A percentile compares a stretch with the other conserved stretches of the same genome.
phyloP scores from a whole-genome alignment of 2,329 filamentous ascomycete species.

The Trichoderma pleuroti region DNA sequence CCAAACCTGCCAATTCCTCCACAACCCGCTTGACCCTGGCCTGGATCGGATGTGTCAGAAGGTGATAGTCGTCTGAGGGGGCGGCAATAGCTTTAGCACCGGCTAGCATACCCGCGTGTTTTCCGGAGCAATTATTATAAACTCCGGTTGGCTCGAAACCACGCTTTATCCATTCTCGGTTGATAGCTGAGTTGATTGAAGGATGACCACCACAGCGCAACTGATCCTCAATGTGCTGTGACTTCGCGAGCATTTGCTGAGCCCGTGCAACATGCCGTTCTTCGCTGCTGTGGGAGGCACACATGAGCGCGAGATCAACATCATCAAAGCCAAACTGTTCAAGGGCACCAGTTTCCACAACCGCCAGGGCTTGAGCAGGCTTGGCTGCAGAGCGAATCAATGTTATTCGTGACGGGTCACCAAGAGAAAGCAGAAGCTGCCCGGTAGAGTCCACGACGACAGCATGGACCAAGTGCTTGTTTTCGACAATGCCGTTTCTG shows the following conservation, averaged over 20 bases:
- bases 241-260: conserved; percentile 36
- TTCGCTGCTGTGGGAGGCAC: conserved; percentile 46
- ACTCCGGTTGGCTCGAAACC: conserved; percentile 38
- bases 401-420: conserved; percentile 41
- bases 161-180: conserved; percentile 37
- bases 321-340: conserved; percentile 37
- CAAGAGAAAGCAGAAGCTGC: conserved; percentile 37
- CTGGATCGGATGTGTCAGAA: conserved; percentile 38
- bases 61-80: conserved; percentile 34
- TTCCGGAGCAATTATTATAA: conserved; percentile 47
- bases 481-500: conserved; percentile 41
- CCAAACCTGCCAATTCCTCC: conserved; percentile 34
- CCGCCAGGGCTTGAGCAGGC: conserved; percentile 42
- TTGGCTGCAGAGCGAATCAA: conserved; percentile 46
- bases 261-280: conserved; percentile 38
- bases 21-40: conserved; percentile 35
- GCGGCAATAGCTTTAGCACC: conserved; percentile 38
- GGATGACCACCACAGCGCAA: conserved; percentile 43
- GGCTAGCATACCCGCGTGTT: conserved; percentile 47
- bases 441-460: conserved; percentile 39
- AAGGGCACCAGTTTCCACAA: conserved; percentile 40
- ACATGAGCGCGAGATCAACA: conserved; percentile 44
- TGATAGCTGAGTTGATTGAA: conserved; percentile 32
- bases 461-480: conserved; percentile 42
- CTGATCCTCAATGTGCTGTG: conserved; percentile 33